Evolutionary conservation across 768 basidiomycete genomes (phyloP), one percentile per base, ranked within the genome.

Genomic region (Leccinum longicurvipes): DNA sequence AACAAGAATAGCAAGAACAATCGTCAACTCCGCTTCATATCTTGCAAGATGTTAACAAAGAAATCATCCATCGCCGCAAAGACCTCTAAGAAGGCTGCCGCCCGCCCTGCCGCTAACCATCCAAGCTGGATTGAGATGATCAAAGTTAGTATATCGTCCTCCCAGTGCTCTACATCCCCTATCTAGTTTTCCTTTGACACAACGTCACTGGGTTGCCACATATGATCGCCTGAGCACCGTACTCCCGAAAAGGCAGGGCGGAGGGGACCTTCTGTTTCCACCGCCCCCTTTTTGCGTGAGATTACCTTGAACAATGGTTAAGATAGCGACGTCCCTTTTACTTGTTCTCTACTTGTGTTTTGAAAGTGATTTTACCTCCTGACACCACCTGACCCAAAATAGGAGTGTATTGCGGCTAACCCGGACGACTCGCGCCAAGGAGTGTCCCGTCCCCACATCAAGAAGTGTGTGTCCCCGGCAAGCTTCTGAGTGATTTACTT

Each of bases 381-480:
- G 27, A 71, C 58, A 14, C 19, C 11, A 4, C 42, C 58, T 54
- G 45, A 56, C 55, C 58, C 55, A 4, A 66, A 72, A 61, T 74
- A 94, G 92, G 93, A 94, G 77, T 92, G 90, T 65, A 91, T 96
- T 72, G 73, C 79, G 58, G 79, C 76, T 53, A 74, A 85, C 72
- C 81, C 80, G 7, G 91, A 92, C 29, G 91, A 92, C 60, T 82
- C 87, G 55, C 88, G 92, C 55, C 71, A 70, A 55, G 93, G 93
- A 63, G 93, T 95, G 59, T 95, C 92, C 62, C 86, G 95, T 47
- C 90, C 86, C 53, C 82, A 86, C 66, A 94, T 97, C 77, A 97
- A 97, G 85, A 96, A 91, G 89, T 95, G 60, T 63, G 81, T 77
- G 56, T 63, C 47, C 53, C 44, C 39, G 42, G 25, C 31, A 59